A percentile compares a stretch with the other conserved stretches of the same genome.
These are phyloP conservation scores for Themeda triandra DNA, from an alignment of 176 grass and related monocot species.

Conservation along the genomic window DNA sequence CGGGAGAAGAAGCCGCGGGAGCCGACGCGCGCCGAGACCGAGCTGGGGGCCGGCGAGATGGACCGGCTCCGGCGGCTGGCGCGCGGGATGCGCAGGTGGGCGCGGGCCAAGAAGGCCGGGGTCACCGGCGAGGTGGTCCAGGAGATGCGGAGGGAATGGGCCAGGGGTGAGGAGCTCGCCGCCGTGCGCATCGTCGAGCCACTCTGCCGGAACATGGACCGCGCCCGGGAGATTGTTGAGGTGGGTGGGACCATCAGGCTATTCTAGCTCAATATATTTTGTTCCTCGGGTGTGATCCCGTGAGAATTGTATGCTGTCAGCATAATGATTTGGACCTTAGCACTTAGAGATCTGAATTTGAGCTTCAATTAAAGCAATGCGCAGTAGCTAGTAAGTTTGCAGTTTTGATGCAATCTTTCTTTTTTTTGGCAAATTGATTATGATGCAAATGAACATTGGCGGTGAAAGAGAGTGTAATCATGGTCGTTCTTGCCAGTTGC, in stretches of 20 bases:
- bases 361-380: neutral
- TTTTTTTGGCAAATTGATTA: neutral
- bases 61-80: conserved; percentile 40
- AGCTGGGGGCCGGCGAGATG: conserved; percentile 32
- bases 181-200: conserved; percentile 61
- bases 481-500: neutral
- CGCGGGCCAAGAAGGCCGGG: conserved; percentile 66
- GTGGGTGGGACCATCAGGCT: conserved; percentile 3
- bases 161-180: conserved; percentile 38
- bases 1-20: conserved; percentile 52
- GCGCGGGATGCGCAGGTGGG: conserved; percentile 31
- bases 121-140: conserved; percentile 52
- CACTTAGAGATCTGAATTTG: neutral
- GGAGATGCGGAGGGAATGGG: conserved; percentile 42
- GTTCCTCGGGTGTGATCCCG: neutral
- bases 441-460: neutral
- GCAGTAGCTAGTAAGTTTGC: neutral
- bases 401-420: neutral
- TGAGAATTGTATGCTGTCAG: neutral
- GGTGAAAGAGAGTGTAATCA: neutral
- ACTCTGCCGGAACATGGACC: conserved; percentile 61
- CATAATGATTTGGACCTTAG: neutral
- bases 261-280: neutral
- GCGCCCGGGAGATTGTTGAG: conserved; percentile 66
- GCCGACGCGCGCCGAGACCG: conserved; percentile 44